phyloP scores from a whole-genome alignment of 768 basidiomycete species.

The Lactifluus piperatus region DNA sequence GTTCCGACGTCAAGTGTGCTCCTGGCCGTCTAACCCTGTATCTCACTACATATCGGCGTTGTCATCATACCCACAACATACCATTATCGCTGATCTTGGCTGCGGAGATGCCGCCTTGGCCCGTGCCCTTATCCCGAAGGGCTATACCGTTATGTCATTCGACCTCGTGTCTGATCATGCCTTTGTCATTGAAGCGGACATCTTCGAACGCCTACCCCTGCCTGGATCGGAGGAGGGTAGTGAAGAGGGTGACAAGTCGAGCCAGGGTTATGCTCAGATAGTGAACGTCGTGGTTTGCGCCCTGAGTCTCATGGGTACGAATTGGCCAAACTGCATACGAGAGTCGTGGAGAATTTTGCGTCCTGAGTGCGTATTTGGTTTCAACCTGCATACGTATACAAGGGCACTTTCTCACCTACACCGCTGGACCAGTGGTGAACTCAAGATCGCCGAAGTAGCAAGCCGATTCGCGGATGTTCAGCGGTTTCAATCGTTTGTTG shows the following conservation, averaged over 20 bases:
- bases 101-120: slow-evolving; percentile 93
- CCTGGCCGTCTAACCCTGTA: slow-evolving; percentile 95
- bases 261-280: slow-evolving; percentile 56
- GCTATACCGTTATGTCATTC: slow-evolving; percentile 63
- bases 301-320: slow-evolving; percentile 92
- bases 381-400: background rate
- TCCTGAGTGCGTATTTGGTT: slow-evolving; percentile 49
- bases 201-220: slow-evolving; percentile 68
- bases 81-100: slow-evolving; percentile 86
- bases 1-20: slow-evolving; percentile 83
- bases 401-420: slow-evolving; percentile 1
- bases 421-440: slow-evolving; percentile 47
- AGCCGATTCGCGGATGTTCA: slow-evolving; percentile 69
- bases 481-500: slow-evolving; percentile 56
- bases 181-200: slow-evolving; percentile 87
- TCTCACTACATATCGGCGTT: slow-evolving; percentile 64
- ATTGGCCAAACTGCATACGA: slow-evolving; percentile 86
- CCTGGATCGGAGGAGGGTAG: slow-evolving; percentile 60
- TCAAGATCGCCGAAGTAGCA: slow-evolving; percentile 85
- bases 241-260: slow-evolving; percentile 26
- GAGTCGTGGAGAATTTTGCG: slow-evolving; percentile 87
- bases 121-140: slow-evolving; percentile 57
- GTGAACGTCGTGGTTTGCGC: slow-evolving; percentile 92
- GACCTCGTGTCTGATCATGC: slow-evolving; percentile 68
- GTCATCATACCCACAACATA: slow-evolving; percentile 51